These are phyloP conservation scores for Amauroascus verrucosus DNA, from an alignment of 2,329 filamentous ascomycete genomes.

Conservation along the genomic window DNA sequence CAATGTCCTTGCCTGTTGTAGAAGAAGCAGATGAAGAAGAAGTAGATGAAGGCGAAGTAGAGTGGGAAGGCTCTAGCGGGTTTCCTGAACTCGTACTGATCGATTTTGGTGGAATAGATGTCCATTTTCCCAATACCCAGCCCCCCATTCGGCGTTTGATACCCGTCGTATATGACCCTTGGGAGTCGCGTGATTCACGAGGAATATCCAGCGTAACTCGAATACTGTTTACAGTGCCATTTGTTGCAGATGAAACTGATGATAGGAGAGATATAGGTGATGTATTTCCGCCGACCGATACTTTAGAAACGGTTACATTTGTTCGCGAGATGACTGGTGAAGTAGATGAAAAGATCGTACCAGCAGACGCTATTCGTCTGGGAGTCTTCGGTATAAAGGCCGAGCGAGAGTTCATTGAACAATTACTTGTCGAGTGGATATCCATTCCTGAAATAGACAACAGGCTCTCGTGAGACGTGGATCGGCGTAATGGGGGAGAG, in stretches of 20 bases:
- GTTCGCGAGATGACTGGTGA: constrained; percentile 31
- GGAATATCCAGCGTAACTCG: constrained; percentile 22
- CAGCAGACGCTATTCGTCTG: constrained; percentile 38
- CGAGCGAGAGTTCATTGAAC: constrained; percentile 44
- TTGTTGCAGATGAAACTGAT: constrained; percentile 26
- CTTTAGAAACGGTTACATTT: constrained; percentile 28
- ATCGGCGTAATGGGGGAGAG: constrained; percentile 1
- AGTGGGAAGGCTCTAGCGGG: background rate
- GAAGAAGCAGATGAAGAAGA: background rate
- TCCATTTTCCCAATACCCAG: constrained; percentile 12
- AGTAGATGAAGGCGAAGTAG: constrained; percentile 6
- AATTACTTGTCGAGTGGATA: constrained; percentile 75
- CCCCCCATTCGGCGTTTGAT: constrained; percentile 13
- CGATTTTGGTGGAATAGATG: background rate
- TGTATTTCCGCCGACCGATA: constrained; percentile 16
- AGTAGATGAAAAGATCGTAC: constrained; percentile 33
- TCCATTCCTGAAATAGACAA: constrained; percentile 80
- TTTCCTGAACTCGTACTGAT: background rate
- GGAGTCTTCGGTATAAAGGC: constrained; percentile 28
- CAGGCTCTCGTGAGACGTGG: constrained; percentile 75
- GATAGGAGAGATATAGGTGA: constrained; percentile 30
- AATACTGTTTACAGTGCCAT: constrained; percentile 13
- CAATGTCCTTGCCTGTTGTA: background rate
- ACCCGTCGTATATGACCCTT: constrained; percentile 25
- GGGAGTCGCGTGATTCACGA: constrained; percentile 50